These are phyloP conservation scores for Lentithecium fluviatile DNA, from an alignment of 495 filamentous ascomycete genomes.

Conservation along the genomic window DNA sequence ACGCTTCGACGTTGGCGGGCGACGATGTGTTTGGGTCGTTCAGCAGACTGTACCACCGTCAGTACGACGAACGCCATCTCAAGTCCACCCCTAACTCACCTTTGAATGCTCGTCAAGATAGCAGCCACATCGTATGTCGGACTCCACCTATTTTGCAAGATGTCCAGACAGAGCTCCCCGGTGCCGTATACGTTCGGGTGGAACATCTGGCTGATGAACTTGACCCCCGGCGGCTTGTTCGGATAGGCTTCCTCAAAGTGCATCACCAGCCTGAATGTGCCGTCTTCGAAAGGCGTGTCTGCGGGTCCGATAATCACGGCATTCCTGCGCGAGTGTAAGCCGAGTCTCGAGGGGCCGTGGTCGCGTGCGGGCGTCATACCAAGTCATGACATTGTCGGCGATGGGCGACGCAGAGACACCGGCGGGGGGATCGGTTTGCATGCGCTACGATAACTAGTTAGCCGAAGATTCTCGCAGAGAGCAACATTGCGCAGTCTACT, in stretches of 20 bases:
- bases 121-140: slow-evolving; percentile 98
- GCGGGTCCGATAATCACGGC: slow-evolving; percentile 97
- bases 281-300: slow-evolving; percentile 97
- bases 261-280: slow-evolving; percentile 96
- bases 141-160: slow-evolving; percentile 97
- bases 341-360: slow-evolving; percentile 10
- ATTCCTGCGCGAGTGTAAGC: slow-evolving; percentile 63
- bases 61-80: background rate
- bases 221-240: slow-evolving; percentile 95
- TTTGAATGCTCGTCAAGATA: slow-evolving; percentile 95
- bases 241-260: slow-evolving; percentile 98
- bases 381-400: slow-evolving; percentile 99
- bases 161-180: slow-evolving; percentile 94
- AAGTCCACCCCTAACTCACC: slow-evolving; percentile 52
- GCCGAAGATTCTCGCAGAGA: background rate
- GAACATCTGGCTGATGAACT: slow-evolving; percentile 99
- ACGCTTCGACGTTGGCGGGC: slow-evolving; percentile 96
- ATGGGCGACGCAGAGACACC: slow-evolving; percentile 96
- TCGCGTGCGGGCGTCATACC: slow-evolving; percentile 55
- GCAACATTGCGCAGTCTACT: background rate
- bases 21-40: slow-evolving; percentile 98
- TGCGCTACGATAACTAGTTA: slow-evolving; percentile 61
- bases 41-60: slow-evolving; percentile 63
- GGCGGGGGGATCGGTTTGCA: slow-evolving; percentile 98
- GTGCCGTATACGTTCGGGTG: slow-evolving; percentile 98